A percentile compares a stretch with the other conserved stretches of the same genome.
phyloP scores from a whole-genome alignment of 495 filamentous ascomycete species.

The Xylaria grammica region DNA sequence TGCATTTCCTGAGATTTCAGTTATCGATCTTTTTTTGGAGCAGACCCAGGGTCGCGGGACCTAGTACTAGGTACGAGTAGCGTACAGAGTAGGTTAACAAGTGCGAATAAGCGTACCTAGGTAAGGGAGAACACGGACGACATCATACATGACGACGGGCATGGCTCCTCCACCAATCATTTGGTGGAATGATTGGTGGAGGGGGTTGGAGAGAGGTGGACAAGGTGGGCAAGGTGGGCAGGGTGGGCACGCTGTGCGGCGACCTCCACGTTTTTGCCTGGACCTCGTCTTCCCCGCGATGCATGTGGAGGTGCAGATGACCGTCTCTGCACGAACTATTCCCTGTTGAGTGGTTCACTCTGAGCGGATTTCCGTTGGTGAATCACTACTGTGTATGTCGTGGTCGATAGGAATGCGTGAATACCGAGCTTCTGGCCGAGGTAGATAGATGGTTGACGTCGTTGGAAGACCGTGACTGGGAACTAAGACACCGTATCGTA shows the following conservation, averaged over 20 bases:
- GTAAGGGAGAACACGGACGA: slow-evolving; percentile 3
- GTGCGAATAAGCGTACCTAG: not conserved
- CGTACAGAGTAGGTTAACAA: too few species aligned
- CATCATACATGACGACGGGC: slow-evolving; percentile 12
- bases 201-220: not conserved
- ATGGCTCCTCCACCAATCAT: slow-evolving; percentile 4
- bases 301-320: slow-evolving; percentile 41
- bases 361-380: slow-evolving; percentile 20
- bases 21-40: not conserved
- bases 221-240: slow-evolving; percentile 17
- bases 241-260: slow-evolving; percentile 28
- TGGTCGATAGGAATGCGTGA: not conserved
- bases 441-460: not conserved
- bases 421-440: not conserved
- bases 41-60: slow-evolving; percentile 9
- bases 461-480: not conserved
- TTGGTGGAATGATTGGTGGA: too few species aligned
- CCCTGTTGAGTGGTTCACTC: slow-evolving; percentile 28
- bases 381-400: slow-evolving; percentile 5
- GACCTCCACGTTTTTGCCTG: slow-evolving; percentile 42
- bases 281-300: slow-evolving; percentile 36
- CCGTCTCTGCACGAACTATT: slow-evolving; percentile 36
- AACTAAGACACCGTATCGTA: not conserved
- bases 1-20: not conserved
- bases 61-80: too few species aligned